Base-by-base conservation (phyloP, 306 rosid genomes). In the Inga leiocalycina region DNA sequence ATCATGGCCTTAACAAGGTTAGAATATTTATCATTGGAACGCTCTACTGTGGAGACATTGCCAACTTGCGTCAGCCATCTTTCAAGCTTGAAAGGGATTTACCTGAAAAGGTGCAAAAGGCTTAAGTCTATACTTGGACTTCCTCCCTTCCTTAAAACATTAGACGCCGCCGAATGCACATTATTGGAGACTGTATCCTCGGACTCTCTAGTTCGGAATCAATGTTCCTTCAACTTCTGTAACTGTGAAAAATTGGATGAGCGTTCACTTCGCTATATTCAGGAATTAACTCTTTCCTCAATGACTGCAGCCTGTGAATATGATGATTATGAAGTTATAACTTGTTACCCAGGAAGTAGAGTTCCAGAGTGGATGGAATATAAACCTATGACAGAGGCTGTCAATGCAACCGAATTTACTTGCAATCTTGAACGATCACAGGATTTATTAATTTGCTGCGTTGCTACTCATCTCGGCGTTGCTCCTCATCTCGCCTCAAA, bases 181-280 rank as follows among this genome's bases (percentile, higher is more conserved):
- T 54, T 3, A 17, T 54, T 54, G 62, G 62, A 54, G 27, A 54
- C 24, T 54, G 11, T 54, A 54, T 54, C 1, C 27, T 54, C 62
- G 0, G 24, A 20, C 62, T 20, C 62, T 54, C 10, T 54, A 2
- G 1, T 20, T 54, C 11, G 8, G 2, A 5, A 51, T 16, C 0
- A 0, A 8, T 54, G 62, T 19, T 0, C 0, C 3, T 7, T 54
- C n/a, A 0, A 54, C 0, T 54, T 54, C 62, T 0, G 0, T 19
- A 20, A 59, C 24, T 59, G 66, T 22, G 5, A 8, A 11, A 59
- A 59, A 6, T 59, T 59, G 66, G 34, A 59, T 22, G 66, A 59
- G 66, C 6, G 0, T 22, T 59, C 66, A 2, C 5, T 59, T 59
- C 6, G 5, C 66, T 39, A 6, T 39, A 6, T 39, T 39, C 43